phyloP scores from a whole-genome alignment of 345 rosid species.

The Corymbia maculata region DNA sequence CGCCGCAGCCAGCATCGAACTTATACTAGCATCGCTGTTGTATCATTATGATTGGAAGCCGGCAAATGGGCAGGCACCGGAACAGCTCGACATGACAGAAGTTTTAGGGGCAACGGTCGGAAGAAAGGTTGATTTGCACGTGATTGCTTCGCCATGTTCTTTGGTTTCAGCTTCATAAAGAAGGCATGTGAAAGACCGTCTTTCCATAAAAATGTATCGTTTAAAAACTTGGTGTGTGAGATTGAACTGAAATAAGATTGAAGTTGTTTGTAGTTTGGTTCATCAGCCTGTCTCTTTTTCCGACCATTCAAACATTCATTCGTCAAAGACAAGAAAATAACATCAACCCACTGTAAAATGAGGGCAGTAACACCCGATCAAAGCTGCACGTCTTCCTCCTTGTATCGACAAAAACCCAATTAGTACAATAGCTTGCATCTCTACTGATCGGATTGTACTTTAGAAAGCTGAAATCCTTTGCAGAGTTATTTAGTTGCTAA shows the following conservation, averaged over 20 bases:
- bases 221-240: background rate
- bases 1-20: background rate
- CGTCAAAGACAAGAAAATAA: background rate
- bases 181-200: background rate
- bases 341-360: background rate
- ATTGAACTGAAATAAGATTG: background rate
- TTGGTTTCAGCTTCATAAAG: background rate
- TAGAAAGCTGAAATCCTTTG: background rate
- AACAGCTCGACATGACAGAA: background rate
- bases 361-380: background rate
- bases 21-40: background rate
- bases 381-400: background rate
- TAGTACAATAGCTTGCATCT: background rate
- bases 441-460: background rate
- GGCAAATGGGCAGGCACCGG: background rate
- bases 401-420: background rate
- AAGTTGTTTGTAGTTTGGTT: background rate
- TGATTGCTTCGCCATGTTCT: background rate
- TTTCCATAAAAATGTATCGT: background rate
- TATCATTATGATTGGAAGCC: conserved; percentile 4
- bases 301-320: background rate
- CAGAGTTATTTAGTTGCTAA: background rate
- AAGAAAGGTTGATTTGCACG: background rate
- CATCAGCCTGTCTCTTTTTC: background rate
- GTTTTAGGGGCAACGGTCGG: background rate